Base-by-base conservation (phyloP, 306 rosid species). In the Comarum palustre region DNA sequence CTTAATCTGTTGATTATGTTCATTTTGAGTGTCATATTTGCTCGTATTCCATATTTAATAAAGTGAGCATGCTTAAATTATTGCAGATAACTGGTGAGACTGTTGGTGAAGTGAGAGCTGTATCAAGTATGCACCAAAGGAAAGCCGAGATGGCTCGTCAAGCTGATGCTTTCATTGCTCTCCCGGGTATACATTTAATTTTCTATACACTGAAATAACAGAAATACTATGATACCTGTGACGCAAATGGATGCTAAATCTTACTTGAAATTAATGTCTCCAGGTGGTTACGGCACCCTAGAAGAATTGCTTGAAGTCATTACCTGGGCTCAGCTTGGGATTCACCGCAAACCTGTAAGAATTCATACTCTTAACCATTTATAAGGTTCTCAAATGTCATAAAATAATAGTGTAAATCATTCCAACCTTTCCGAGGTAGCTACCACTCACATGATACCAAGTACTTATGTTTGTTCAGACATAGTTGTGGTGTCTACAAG, bases 251-350 rank as follows among this genome's bases (percentile, higher is more conserved):
- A 15, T 20, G 32, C 7, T 3, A 27, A 31, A 27, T 48, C 10
- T 6, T 31, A 47, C 72, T 17, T 45, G 13, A 14, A 38, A 24
- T 54, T 39, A 39, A 6, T 55, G 14, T 71, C 27, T 19, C 66
- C 59, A 95, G 99, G 99, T 67, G 99, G 99, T 31, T 95, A 95
- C 72, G 99, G 99, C 59, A 95, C 99, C 8, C 93, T 95, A 48
- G 99, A 95, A 78, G 99, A 95, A 81, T 87, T 95, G 83, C 90
- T 95, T 4, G 99, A 95, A 86, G 96, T 95, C 71, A 95, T 95
- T 80, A 95, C 99, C 36, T 95, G 99, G 99, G 99, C 99, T 79
- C 99, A 95, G 81, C 97, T 95, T 65, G 97, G 99, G 47, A 95
- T 95, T 63, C 99, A 95, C 76, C 87, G 89, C 79, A 95, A 95